Evolutionary conservation across 805 yeast genomes (phyloP).

Genomic region (Ogataea pilisensis): DNA sequence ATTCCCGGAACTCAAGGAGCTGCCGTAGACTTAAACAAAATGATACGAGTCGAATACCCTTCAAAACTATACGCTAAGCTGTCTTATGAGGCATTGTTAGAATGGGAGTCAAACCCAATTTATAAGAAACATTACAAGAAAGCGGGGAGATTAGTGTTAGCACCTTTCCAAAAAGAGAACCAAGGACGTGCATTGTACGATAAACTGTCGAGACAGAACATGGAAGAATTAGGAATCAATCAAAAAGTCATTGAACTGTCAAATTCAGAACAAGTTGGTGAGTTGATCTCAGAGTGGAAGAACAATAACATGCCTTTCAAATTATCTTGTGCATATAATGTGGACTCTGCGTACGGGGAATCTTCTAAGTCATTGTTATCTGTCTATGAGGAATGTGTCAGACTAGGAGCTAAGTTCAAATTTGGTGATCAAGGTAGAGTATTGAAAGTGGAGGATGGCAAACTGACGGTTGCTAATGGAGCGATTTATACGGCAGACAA

Average conservation of each 20-base stretch:
- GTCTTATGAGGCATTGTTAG: constrained; percentile 28
- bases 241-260: constrained; percentile 21
- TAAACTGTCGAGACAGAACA: constrained; percentile 19
- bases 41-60: constrained; percentile 31
- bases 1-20: constrained; percentile 33
- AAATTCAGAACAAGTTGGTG: constrained; percentile 14
- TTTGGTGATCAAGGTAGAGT: constrained; percentile 17
- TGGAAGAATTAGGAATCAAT: constrained; percentile 21
- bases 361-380: constrained; percentile 25
- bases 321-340: constrained; percentile 17
- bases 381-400: constrained; percentile 15
- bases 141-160: constrained; percentile 29
- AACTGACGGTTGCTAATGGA: constrained; percentile 23
- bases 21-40: constrained; percentile 31
- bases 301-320: constrained; percentile 14
- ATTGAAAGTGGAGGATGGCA: constrained; percentile 3
- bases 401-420: constrained; percentile 19
- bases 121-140: constrained; percentile 20
- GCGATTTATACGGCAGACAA: constrained; percentile 25
- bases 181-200: constrained; percentile 25
- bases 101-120: constrained; percentile 27
- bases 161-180: constrained; percentile 22
- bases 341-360: constrained; percentile 29
- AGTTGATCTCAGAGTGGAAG: constrained; percentile 19
- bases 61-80: constrained; percentile 26